Evolutionary conservation across 108 stramenopile genomes (phyloP), one percentile per base, ranked within the genome.

Genomic region (Cyclotella distinguenda): DNA sequence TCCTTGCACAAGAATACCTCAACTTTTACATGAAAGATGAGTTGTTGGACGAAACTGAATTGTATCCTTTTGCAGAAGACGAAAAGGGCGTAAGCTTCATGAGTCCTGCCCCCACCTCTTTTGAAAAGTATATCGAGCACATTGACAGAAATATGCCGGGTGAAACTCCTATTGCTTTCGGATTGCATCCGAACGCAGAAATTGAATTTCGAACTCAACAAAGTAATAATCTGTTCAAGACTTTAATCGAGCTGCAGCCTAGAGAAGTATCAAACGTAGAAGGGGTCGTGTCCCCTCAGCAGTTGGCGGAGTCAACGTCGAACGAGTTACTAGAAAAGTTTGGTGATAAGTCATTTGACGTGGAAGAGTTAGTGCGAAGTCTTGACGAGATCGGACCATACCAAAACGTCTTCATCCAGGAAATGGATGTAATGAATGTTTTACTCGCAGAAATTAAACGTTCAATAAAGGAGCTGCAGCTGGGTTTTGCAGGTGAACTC

Each of bases 11-110:
- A 34, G 91, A 87, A 25, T 95, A 94, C 79, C 70, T 96, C 13
- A 88, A 95, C 53, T 89, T 84, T 72, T 93, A 84, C 84, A 93
- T 96, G 93, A 87, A 90, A 58, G 95, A 96, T 33, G 95, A 96
- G 67, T 75, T 96, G 18, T 60, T 96, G 32, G 95, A 96, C 62
- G 95, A 96, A 60, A 94, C 84, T 46, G 93, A 96, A 64, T 77
- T 96, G 68, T 94, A 86, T 59, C 95, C 95, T 10, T 96, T 89
- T 62, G 82, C 87, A 8, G 84, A 91, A 45, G 93, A 94, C 13
- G 93, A 93, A 60, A 91, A 91, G 64, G 88, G 91, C 13, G 78
- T 73, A 16, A 85, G 84, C 39, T 96, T 96, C 60, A 74, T 86
- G 86, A 78, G 82, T 58, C 88, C 90, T 28, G 77, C 88, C 0